A percentile compares a stretch with the other conserved stretches of the same genome.
These are phyloP conservation scores for Trypanosoma boissoni DNA, from an alignment of 208 protist genomes.

Conservation along the genomic window DNA sequence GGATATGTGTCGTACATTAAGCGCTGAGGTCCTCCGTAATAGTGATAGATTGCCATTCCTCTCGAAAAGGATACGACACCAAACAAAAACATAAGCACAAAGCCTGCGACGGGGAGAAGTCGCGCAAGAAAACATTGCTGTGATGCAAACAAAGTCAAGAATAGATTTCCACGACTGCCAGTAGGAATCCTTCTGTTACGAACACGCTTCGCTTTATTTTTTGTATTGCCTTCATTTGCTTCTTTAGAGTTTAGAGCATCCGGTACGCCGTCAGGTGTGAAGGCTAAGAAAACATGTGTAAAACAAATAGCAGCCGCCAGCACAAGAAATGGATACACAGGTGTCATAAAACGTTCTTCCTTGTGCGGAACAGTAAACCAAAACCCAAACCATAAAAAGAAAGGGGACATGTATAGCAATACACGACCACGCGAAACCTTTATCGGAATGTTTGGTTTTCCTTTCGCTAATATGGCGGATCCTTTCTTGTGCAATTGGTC, in stretches of 20 bases:
- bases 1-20: conserved; percentile 56
- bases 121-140: not conserved
- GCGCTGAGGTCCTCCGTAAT: conserved; percentile 75
- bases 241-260: not conserved
- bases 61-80: conserved; percentile 56
- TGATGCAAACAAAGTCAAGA: no score
- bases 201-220: no score
- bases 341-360: conserved; percentile 94
- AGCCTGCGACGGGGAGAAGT: conserved; percentile 15
- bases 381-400: conserved; percentile 88
- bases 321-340: conserved; percentile 90
- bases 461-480: not conserved
- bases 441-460: not conserved
- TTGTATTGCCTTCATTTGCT: not conserved
- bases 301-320: conserved; percentile 71
- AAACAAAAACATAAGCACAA: conserved; percentile 46
- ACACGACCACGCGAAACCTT: conserved; percentile 28
- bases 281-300: conserved; percentile 19
- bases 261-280: no score
- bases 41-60: conserved; percentile 54
- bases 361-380: conserved; percentile 92
- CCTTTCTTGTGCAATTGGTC: not conserved
- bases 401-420: conserved; percentile 70
- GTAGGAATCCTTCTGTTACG: no score
- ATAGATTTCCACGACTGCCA: no score